Base-by-base conservation (phyloP, 164 flowering plant genomes). In the Malania oleifera region DNA sequence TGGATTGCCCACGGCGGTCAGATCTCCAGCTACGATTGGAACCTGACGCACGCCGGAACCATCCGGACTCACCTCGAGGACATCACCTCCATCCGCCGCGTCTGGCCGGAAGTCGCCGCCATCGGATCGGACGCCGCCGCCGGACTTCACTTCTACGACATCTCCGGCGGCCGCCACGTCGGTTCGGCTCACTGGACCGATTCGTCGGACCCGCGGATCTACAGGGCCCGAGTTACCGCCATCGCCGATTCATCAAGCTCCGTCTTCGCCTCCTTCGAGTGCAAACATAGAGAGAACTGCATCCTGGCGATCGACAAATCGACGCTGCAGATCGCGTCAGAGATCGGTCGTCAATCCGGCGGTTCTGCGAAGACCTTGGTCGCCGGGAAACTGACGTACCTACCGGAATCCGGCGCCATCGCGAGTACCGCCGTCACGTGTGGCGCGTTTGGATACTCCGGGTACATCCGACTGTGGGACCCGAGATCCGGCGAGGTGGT, bases 371-470 rank as follows among this genome's bases (percentile, higher is more conserved):
- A 87, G 60, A 51, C 60, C 46, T 57, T 58, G 45, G 92, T 67
- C 38, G 52, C 89, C 48, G 67, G 68, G 11, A 77, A 84, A 28
- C 64, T 85, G 60, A 68, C 43, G 17, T 75, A 62, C 55, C 24
- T 82, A n/a, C 65, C 70, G 38, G 70, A 56, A 1, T 25, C 56
- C 0, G 67, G 78, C 8, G 27, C 74, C 17, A 31, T 93, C 9
- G 55, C 82, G 5, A 85, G 79, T 0, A 70, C 78, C 56, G 64
- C 89, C 5, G 75, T 90, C 22, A 67, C 69, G 6, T 52, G 75
- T n/a, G 95, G 97, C 3, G 95, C 96, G 13, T 93, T 93, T 52
- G 98, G 98, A 3, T 90, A 70, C 59, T 74, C 97, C 0, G 98
- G 97, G 0, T 93, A 84, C 62, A 63, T 93, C 18, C 62, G 95